Evolutionary conservation across 345 rosid species (phyloP).

Genomic region (Microthlaspi erraticum): DNA sequence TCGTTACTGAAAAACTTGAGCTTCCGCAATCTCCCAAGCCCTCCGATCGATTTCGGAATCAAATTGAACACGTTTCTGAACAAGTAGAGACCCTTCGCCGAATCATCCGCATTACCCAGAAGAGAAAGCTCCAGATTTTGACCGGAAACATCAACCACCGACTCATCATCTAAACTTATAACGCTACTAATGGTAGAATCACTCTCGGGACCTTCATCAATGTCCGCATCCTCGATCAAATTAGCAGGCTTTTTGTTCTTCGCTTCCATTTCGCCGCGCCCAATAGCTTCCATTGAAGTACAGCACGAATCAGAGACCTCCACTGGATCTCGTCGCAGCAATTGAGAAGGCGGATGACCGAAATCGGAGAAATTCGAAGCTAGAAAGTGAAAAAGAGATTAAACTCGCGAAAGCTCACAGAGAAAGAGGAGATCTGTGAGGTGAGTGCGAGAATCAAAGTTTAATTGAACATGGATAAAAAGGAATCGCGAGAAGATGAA

Average conservation of each 20-base stretch:
- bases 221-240: constrained; percentile 11
- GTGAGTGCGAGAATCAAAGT: constrained; percentile 21
- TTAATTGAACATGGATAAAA: constrained; percentile 3
- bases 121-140: constrained; percentile 70
- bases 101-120: constrained; percentile 45
- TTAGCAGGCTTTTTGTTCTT: background rate
- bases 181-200: constrained; percentile 26
- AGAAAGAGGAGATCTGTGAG: constrained; percentile 42
- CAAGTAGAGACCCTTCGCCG: constrained; percentile 67
- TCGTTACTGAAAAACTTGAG: constrained; percentile 88
- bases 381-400: background rate
- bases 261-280: constrained; percentile 24
- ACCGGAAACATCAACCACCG: constrained; percentile 75
- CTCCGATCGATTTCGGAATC: constrained; percentile 74
- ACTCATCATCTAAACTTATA: constrained; percentile 52
- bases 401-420: background rate
- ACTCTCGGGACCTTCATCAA: constrained; percentile 22
- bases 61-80: constrained; percentile 77
- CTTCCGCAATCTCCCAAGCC: constrained; percentile 57
- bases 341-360: background rate
- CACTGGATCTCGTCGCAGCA: constrained; percentile 41
- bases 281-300: constrained; percentile 28
- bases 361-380: constrained; percentile 11
- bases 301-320: constrained; percentile 42
- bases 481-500: constrained; percentile 27